Percentiles rank a stretch among this genome's conserved stretches.
These are phyloP conservation scores for Thielaviopsis populi DNA, from an alignment of 2,329 filamentous ascomycete genomes.

Conservation along the genomic window DNA sequence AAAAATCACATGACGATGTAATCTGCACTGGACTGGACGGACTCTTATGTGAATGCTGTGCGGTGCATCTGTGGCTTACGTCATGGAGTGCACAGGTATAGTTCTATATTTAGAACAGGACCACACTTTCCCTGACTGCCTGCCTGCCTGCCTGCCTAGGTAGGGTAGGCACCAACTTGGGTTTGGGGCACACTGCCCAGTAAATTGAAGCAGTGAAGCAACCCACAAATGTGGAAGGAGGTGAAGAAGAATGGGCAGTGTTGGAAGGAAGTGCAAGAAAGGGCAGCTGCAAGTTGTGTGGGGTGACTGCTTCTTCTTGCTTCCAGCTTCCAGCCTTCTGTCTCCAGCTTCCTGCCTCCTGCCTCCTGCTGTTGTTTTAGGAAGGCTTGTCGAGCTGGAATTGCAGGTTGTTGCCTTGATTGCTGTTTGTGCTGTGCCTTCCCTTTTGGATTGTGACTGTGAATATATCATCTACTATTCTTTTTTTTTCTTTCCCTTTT, in stretches of 20 bases:
- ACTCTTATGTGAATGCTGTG: neutral
- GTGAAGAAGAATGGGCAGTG: neutral
- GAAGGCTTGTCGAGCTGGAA: neutral
- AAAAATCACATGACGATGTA: neutral
- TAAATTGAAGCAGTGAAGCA: neutral
- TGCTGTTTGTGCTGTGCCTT: neutral
- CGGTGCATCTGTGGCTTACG: neutral
- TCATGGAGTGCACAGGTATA: neutral
- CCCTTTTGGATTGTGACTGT: neutral
- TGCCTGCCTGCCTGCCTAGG: neutral
- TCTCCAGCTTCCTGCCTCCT: too few relatives aligned
- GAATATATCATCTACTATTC: neutral
- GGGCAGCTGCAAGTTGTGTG: neutral
- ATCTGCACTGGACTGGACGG: neutral
- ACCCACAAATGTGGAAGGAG: neutral
- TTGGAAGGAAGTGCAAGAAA: neutral
- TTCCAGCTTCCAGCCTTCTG: too few relatives aligned
- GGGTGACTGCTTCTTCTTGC: neutral
- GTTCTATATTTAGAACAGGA: neutral
- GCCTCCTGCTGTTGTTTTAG: neutral
- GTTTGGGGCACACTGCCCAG: neutral
- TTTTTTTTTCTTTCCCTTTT: neutral
- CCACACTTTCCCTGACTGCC: neutral
- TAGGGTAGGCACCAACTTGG: neutral
- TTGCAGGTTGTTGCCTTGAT: neutral